Evolutionary conservation across 2,329 filamentous ascomycete species (phyloP).

Genomic region (Apiospora kogelbergensis): DNA sequence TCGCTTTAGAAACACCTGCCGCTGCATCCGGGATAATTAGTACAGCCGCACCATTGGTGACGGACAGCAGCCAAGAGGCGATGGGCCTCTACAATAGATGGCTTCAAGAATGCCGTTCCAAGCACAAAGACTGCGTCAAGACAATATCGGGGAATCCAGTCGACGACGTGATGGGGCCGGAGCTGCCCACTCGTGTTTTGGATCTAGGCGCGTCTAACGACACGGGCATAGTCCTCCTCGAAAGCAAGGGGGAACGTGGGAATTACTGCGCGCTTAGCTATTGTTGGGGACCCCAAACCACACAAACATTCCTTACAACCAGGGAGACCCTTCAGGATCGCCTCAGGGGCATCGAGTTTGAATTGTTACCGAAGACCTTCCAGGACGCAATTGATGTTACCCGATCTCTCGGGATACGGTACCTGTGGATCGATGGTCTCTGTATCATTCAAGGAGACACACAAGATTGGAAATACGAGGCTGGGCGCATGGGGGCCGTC

Average conservation of each 20-base stretch:
- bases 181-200: background rate
- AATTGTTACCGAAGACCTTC: background rate
- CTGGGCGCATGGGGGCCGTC: background rate
- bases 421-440: background rate
- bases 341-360: background rate
- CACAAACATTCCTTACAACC: background rate
- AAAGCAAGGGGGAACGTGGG: background rate
- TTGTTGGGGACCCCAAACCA: background rate
- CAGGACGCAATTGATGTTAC: background rate
- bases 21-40: background rate
- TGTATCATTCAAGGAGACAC: background rate
- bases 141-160: background rate
- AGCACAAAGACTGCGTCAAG: background rate
- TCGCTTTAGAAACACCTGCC: background rate
- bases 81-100: background rate
- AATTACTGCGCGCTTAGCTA: constrained; percentile 3
- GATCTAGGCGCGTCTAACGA: background rate
- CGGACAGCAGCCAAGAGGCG: background rate
- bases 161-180: background rate
- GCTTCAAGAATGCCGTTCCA: background rate
- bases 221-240: background rate
- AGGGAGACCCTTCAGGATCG: background rate
- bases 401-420: background rate
- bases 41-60: background rate
- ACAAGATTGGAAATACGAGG: background rate